phyloP scores from a whole-genome alignment of 495 filamentous ascomycete genomes.

The Polyplosphaeria fusca region DNA sequence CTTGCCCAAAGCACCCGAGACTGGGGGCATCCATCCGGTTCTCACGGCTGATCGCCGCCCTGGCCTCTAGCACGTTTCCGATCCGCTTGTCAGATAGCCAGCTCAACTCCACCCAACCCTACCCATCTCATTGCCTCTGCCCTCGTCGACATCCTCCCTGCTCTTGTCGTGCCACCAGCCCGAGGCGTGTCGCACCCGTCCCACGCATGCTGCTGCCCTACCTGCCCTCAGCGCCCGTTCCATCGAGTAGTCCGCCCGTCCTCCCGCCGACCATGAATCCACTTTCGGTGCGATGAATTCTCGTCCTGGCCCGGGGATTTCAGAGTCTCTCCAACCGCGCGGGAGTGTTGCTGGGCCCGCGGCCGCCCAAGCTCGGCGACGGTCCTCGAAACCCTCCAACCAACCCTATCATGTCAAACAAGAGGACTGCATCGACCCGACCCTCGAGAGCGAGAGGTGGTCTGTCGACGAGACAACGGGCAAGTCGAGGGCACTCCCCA shows the following conservation, averaged over 20 bases:
- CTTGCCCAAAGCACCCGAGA: too few species aligned
- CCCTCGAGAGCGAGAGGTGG: constrained; percentile 16
- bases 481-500: not conserved
- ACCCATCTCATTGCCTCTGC: too few species aligned
- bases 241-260: constrained; percentile 6
- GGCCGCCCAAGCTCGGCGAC: constrained; percentile 10
- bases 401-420: constrained; percentile 18
- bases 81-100: too few species aligned
- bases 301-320: constrained; percentile 36
- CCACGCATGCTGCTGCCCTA: not conserved
- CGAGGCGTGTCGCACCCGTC: too few species aligned
- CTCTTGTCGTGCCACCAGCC: too few species aligned
- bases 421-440: constrained; percentile 25
- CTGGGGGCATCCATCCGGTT: too few species aligned
- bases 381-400: constrained; percentile 14
- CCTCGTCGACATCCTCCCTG: too few species aligned
- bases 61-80: too few species aligned
- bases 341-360: constrained; percentile 21
- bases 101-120: too few species aligned
- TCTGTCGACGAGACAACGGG: constrained; percentile 11
- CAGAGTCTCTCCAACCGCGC: constrained; percentile 32
- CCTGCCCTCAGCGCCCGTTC: not conserved
- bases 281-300: constrained; percentile 37
- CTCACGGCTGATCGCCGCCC: too few species aligned
- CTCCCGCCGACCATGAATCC: constrained; percentile 32